phyloP scores from a whole-genome alignment of 2,329 filamentous ascomycete genomes.

The Plectosphaerella plurivora region DNA sequence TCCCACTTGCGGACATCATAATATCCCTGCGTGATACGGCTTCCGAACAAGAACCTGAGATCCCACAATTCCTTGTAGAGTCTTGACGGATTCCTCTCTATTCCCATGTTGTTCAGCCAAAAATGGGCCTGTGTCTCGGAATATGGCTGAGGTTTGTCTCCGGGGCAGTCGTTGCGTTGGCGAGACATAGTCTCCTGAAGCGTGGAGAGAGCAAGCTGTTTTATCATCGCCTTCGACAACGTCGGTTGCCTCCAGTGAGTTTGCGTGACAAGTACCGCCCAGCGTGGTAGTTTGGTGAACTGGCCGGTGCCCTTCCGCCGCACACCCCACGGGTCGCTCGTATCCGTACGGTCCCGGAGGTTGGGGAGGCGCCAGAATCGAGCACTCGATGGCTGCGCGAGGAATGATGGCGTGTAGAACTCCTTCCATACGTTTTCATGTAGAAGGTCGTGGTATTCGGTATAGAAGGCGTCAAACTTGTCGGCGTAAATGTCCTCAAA shows the following conservation, averaged over 20 bases:
- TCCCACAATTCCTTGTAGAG: too few relatives aligned
- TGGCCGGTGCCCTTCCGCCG: conserved; percentile 3
- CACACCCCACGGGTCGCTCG: conserved; percentile 3
- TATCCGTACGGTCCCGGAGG: conserved; percentile 7
- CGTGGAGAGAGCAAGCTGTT: conserved; percentile 1
- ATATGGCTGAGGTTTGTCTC: neutral
- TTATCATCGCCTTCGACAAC: neutral
- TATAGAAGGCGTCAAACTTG: conserved; percentile 8
- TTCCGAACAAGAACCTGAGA: too few relatives aligned
- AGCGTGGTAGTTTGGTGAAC: conserved; percentile 7
- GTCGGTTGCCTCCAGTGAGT: conserved; percentile 1
- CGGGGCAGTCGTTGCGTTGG: neutral
- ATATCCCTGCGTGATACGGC: neutral
- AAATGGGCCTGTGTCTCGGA: conserved; percentile 5
- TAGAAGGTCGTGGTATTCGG: conserved; percentile 1
- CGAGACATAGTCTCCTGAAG: conserved; percentile 4
- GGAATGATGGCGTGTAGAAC: conserved; percentile 11
- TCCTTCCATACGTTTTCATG: conserved; percentile 1
- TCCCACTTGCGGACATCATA: conserved; percentile 5
- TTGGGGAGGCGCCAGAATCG: conserved; percentile 10
- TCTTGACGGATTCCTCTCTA: too few relatives aligned
- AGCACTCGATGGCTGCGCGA: conserved; percentile 12
- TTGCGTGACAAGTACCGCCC: conserved; percentile 4
- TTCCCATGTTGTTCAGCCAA: conserved; percentile 5
- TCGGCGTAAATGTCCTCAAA: neutral